Base-by-base conservation (phyloP, 805 yeast genomes). In the Lachancea sp. region DNA sequence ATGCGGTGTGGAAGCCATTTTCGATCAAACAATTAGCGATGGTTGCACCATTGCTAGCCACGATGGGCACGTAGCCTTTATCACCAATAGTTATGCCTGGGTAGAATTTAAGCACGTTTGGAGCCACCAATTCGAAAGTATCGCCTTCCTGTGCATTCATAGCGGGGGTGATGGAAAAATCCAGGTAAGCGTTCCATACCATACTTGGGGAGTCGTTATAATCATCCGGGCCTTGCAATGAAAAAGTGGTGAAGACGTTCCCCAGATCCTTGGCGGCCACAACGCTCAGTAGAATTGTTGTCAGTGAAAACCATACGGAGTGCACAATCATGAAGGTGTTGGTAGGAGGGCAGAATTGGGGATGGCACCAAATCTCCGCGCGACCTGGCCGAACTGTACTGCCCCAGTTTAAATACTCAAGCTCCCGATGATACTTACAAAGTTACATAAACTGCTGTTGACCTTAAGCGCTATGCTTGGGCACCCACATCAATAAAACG, bases 211-310 rank as follows among this genome's bases (percentile, higher is more conserved):
- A 15, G 23, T 34, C 8, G 31, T 24, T 26, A 23, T 34, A 15
- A 15, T 36, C 38, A 21, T 31, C 32, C 7, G 33, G 32, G 18
- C 38, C 26, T 23, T 18, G 33, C 13, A 34, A 21, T 22, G 38
- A 40, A 16, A 46, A 25, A 12, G 43, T 37, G 15, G 43, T 43
- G 32, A 46, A 46, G 22, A 46, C 49, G 31, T 46, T 40, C 6
- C 46, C 46, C 16, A 46, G 24, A 31, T 43, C 47, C 31, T 44
- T 46, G 5, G 50, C 50, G 13, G 34, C 29, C 3, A 39, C 45
- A 3, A 22, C 35, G 13, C 25, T 23, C 30, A 37, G 29, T 24
- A 30, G 15, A n/a, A 29, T 9, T n/a, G 30, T 24, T n/a, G 18
- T 18, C 20, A 34, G 13, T 34, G 31, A 22, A 11, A 37, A 23